Evolutionary conservation across 208 protist species (phyloP).

Genomic region (Porcisia hertigi): DNA sequence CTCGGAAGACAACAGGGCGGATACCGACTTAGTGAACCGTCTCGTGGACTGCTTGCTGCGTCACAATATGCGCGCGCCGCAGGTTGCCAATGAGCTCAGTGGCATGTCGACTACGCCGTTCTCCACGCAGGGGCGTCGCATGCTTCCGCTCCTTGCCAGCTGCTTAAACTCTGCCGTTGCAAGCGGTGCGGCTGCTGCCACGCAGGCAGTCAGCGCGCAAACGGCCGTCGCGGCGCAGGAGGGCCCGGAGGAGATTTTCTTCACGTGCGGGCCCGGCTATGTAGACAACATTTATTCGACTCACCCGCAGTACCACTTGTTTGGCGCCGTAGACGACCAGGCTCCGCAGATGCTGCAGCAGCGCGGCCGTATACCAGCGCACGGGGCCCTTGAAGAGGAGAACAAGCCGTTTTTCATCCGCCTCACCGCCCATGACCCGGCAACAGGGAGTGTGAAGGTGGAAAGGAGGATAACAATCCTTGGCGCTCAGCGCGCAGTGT

Average conservation of each 20-base stretch:
- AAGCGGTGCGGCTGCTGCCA: conserved; percentile 21
- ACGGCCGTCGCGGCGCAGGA: conserved; percentile 9
- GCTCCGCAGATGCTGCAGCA: conserved; percentile 51
- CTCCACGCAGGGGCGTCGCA: conserved; percentile 45
- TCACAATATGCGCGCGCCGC: conserved; percentile 37
- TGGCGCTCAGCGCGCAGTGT: conserved; percentile 13
- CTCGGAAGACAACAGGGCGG: conserved; percentile 24
- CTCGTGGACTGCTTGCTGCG: conserved; percentile 73
- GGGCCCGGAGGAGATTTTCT: conserved; percentile 47
- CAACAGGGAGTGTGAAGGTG: conserved; percentile 37
- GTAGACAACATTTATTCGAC: conserved; percentile 70
- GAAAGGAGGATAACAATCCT: conserved; percentile 55
- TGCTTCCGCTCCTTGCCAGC: conserved; percentile 57
- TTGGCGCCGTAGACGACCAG: conserved; percentile 52
- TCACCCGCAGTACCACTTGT: conserved; percentile 51
- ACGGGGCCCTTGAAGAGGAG: conserved; percentile 19
- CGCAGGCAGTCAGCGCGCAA: conserved; percentile 6
- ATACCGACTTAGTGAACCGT: conserved; percentile 55
- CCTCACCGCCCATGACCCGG: conserved; percentile 57
- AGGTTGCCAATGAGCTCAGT: conserved; percentile 49
- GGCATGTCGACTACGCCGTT: conserved; percentile 24
- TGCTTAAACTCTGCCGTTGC: conserved; percentile 41
- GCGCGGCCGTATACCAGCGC: conserved; percentile 63
- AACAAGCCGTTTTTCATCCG: conserved; percentile 56
- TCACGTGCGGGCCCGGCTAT: conserved; percentile 59